Conservation (phyloP, 768 basidiomycete genomes). For the Scleroderma bovista region DNA sequence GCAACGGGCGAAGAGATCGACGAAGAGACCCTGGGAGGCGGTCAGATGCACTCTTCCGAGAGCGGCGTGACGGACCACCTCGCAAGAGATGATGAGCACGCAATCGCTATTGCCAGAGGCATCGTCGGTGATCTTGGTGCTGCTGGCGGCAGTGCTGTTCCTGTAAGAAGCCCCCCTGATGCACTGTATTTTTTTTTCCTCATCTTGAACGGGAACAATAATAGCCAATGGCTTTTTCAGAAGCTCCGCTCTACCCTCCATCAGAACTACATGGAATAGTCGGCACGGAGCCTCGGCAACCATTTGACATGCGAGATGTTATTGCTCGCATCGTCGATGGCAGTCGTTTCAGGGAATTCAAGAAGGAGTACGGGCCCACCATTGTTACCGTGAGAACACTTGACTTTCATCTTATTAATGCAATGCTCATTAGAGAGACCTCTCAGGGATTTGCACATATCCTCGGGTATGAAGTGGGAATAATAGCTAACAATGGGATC, state of each 20-base stretch:
- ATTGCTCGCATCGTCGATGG: conserved; percentile 91
- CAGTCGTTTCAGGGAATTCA: conserved; percentile 90
- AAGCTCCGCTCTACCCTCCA: conserved; percentile 73
- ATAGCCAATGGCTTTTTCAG: conserved; percentile 55
- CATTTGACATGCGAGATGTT: conserved; percentile 92
- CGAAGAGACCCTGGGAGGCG: conserved; percentile 88
- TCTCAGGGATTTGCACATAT: conserved; percentile 80
- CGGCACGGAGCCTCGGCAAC: conserved; percentile 80
- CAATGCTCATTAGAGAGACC: conserved; percentile 3
- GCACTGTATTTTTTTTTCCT: not conserved
- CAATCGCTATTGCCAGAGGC: conserved; percentile 70
- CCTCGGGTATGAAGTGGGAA: conserved; percentile 86
- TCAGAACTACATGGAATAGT: conserved; percentile 88
- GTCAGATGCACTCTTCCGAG: conserved; percentile 86
- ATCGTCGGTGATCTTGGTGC: conserved; percentile 75
- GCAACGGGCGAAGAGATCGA: conserved; percentile 92
- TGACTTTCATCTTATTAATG: not conserved
- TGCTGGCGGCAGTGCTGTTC: conserved; percentile 45
- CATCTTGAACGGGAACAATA: conserved; percentile 3
- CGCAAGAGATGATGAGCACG: conserved; percentile 81
- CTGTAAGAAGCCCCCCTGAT: conserved; percentile 37
- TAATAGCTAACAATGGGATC: conserved; percentile 93
- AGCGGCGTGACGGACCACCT: conserved; percentile 90
- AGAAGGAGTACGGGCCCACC: conserved; percentile 90
- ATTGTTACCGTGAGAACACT: conserved; percentile 67